A percentile compares a stretch with the other conserved stretches of the same genome.
phyloP scores from a whole-genome alignment of 2,329 filamentous ascomycete species.

The Penicillium occitanis region DNA sequence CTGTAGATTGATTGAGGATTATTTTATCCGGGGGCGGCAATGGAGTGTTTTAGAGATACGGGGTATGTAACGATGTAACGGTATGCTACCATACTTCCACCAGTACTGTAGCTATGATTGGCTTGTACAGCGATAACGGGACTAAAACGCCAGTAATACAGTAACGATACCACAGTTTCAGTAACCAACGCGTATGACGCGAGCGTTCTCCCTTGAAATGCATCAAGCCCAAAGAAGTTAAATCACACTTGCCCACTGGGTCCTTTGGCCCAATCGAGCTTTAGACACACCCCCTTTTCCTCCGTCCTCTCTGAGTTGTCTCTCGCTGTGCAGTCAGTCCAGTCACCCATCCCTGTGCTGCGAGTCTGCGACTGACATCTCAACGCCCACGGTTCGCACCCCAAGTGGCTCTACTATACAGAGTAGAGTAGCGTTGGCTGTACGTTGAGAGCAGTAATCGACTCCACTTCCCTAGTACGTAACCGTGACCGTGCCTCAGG shows the following conservation, averaged over 20 bases:
- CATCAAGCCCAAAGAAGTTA: neutral
- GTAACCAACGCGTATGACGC: constrained; percentile 6
- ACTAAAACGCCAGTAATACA: neutral
- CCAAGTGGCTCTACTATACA: neutral
- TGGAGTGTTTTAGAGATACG: neutral
- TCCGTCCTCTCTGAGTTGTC: neutral
- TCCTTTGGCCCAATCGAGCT: neutral
- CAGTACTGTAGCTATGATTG: neutral
- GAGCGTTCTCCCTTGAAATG: neutral
- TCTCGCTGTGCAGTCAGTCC: neutral
- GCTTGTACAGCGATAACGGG: neutral
- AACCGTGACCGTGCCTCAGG: constrained; percentile 15
- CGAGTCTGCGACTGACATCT: neutral
- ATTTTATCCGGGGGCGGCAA: neutral
- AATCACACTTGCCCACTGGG: neutral
- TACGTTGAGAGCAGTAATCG: neutral
- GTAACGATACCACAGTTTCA: neutral
- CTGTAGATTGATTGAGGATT: neutral
- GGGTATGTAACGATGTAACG: neutral
- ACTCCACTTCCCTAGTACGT: constrained; percentile 1
- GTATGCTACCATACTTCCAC: neutral
- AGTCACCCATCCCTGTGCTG: neutral
- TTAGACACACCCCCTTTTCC: neutral
- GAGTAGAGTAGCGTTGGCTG: neutral
- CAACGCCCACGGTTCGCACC: neutral